Evolutionary conservation across 176 grass and related monocot genomes (phyloP).

Genomic region (Cenchrus purpureus): DNA sequence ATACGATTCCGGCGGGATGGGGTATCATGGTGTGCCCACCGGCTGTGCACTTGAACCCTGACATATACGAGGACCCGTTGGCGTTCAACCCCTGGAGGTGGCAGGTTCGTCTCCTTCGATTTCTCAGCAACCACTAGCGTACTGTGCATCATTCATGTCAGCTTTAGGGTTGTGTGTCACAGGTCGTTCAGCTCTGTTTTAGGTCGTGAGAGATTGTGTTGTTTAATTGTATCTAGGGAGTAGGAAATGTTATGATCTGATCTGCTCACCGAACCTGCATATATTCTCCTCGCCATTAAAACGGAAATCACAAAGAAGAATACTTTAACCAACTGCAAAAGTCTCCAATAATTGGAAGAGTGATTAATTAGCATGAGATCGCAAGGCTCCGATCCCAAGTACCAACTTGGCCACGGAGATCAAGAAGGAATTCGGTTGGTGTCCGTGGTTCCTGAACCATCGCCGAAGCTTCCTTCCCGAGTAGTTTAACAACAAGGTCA

Average conservation of each 20-base stretch:
- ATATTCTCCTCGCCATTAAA: conserved; percentile 27
- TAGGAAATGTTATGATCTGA: conserved; percentile 21
- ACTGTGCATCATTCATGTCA: background rate
- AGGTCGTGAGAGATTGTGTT: conserved; percentile 3
- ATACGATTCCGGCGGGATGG: conserved; percentile 88
- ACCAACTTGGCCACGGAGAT: conserved; percentile 50
- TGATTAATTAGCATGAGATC: conserved; percentile 43
- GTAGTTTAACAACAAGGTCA: conserved; percentile 54
- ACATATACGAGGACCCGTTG: conserved; percentile 81
- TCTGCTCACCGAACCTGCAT: conserved; percentile 44
- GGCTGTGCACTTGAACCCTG: conserved; percentile 79
- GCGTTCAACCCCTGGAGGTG: conserved; percentile 84
- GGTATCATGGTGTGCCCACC: conserved; percentile 86
- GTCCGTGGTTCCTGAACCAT: conserved; percentile 33
- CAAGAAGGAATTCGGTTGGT: conserved; percentile 44
- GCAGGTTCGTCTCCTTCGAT: conserved; percentile 60
- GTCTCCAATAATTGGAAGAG: conserved; percentile 42
- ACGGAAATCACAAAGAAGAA: conserved; percentile 24
- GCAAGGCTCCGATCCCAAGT: conserved; percentile 45
- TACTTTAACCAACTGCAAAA: conserved; percentile 40
- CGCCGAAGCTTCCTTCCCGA: conserved; percentile 45
- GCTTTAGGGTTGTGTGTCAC: conserved; percentile 4
- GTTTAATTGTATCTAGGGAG: conserved; percentile 27
- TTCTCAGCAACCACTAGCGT: background rate
- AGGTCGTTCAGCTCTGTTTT: background rate